Conservation (phyloP, 495 filamentous ascomycete species). For the Cercophora samala region DNA sequence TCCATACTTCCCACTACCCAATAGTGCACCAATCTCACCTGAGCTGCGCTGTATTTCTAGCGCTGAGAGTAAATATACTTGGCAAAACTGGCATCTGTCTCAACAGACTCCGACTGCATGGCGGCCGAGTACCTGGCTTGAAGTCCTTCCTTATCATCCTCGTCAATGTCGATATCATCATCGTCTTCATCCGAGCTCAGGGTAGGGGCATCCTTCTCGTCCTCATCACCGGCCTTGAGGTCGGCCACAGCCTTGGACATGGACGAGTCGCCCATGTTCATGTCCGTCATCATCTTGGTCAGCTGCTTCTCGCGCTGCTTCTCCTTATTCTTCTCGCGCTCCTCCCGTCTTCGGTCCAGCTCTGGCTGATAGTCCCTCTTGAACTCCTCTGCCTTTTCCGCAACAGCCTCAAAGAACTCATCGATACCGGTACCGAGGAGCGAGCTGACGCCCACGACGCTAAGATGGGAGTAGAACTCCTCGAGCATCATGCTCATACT, state of each 20-base stretch:
- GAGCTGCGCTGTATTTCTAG: no score
- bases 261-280: constrained; percentile 60
- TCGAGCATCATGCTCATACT: constrained; percentile 97
- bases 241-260: constrained; percentile 33
- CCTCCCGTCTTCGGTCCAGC: constrained; percentile 71
- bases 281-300: constrained; percentile 89
- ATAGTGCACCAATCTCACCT: no score
- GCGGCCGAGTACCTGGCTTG: constrained; percentile 60
- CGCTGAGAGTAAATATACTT: constrained; percentile 49
- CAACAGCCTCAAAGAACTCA: constrained; percentile 86
- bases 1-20: neutral
- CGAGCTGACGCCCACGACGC: constrained; percentile 85
- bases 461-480: constrained; percentile 93
- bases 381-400: constrained; percentile 85
- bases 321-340: constrained; percentile 69
- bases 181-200: constrained; percentile 44
- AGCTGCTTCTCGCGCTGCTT: constrained; percentile 73
- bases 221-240: constrained; percentile 53
- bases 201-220: constrained; percentile 49
- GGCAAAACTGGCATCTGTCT: constrained; percentile 57
- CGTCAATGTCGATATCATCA: constrained; percentile 46
- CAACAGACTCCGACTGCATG: constrained; percentile 46
- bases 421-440: constrained; percentile 90
- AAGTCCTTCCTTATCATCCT: constrained; percentile 56
- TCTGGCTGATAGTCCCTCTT: constrained; percentile 88